Conservation (phyloP, 257 asterid species). For the Scutellaria baicalensis region DNA sequence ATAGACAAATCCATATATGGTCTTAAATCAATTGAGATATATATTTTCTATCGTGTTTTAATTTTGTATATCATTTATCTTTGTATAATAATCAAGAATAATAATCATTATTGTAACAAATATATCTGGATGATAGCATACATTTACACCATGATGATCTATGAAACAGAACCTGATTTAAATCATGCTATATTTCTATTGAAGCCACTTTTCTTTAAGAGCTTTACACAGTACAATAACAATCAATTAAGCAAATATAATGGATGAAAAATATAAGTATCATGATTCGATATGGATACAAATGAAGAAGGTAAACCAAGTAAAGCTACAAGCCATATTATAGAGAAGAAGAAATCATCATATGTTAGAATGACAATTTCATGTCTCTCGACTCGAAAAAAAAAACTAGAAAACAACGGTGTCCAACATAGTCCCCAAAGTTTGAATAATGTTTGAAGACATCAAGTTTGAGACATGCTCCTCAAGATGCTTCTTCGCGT, state of each 20-base stretch:
- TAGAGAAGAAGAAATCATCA: not conserved
- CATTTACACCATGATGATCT: not conserved
- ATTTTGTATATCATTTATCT: too few species aligned
- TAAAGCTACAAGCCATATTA: not conserved
- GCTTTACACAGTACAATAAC: too few species aligned
- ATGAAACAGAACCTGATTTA: too few species aligned
- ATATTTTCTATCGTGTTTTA: too few species aligned
- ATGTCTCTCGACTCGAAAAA: not conserved
- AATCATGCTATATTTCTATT: not conserved
- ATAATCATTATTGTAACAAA: too few species aligned
- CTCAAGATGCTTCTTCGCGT: slow-evolving; percentile 94
- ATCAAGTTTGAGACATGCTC: slow-evolving; percentile 89
- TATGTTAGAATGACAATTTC: not conserved
- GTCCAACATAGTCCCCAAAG: slow-evolving; percentile 91
- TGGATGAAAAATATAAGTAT: not conserved
- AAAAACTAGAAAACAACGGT: slow-evolving; percentile 69
- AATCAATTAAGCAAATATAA: not conserved
- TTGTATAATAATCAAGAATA: too few species aligned
- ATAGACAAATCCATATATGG: too few species aligned
- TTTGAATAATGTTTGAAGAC: slow-evolving; percentile 93
- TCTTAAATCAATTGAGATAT: too few species aligned
- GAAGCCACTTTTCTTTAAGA: not conserved
- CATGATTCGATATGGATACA: not conserved
- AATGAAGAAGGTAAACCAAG: not conserved
- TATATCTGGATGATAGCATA: too few species aligned